These are phyloP conservation scores for Diaporthe sp. DNA, from an alignment of 2,329 filamentous ascomycete species.

Conservation along the genomic window DNA sequence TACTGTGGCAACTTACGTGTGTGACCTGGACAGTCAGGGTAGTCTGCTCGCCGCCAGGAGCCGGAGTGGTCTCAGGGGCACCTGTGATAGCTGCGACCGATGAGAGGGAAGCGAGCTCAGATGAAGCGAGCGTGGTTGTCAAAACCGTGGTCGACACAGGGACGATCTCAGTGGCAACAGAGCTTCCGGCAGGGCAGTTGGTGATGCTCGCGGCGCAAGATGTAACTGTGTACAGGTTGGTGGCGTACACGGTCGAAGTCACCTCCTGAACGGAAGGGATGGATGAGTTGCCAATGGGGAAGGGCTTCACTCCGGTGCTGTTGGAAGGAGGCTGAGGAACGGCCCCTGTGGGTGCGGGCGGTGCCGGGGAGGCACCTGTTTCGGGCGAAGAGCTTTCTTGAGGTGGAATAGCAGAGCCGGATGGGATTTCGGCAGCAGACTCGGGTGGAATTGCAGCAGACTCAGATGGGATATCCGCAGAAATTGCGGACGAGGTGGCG, in stretches of 20 bases:
- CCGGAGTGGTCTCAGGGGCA: constrained; percentile 15
- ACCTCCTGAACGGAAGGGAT: constrained; percentile 35
- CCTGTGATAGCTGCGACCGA: constrained; percentile 36
- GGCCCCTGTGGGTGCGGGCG: background rate
- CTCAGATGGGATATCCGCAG: constrained; percentile 7
- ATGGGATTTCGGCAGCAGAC: constrained; percentile 20
- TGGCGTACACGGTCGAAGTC: constrained; percentile 41
- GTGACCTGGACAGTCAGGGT: constrained; percentile 39
- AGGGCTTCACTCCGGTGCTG: constrained; percentile 23
- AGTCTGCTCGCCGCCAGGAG: constrained; percentile 36
- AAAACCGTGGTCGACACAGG: constrained; percentile 39
- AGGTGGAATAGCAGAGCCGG: constrained; percentile 19
- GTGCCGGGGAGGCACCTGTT: background rate
- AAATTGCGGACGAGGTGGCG: background rate
- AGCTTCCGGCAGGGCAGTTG: constrained; percentile 45
- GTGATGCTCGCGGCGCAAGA: constrained; percentile 44
- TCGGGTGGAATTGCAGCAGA: background rate
- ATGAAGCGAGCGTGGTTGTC: constrained; percentile 24
- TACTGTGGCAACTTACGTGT: constrained; percentile 10
- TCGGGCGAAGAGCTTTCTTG: constrained; percentile 18
- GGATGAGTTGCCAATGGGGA: constrained; percentile 29
- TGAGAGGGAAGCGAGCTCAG: constrained; percentile 23
- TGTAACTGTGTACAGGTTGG: constrained; percentile 43
- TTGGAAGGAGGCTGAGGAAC: constrained; percentile 18
- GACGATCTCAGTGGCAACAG: constrained; percentile 42